phyloP scores from a whole-genome alignment of 805 yeast genomes.

The Lipomyces anomalus region DNA sequence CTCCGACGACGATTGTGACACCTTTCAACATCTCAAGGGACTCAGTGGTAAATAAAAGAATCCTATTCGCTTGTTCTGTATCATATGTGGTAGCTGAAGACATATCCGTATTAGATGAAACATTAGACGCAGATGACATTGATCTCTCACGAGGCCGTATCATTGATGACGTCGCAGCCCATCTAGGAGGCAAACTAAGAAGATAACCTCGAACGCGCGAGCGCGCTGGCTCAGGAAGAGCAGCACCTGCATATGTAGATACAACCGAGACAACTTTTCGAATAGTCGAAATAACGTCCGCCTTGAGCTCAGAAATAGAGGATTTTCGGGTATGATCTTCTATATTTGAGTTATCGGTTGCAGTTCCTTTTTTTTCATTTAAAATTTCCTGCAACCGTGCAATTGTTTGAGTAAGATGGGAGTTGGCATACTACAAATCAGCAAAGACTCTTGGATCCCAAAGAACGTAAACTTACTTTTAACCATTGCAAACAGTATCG shows the following conservation, averaged over 20 bases:
- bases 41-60: conserved; percentile 79
- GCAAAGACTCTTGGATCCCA: too few relatives aligned
- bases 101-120: too few relatives aligned
- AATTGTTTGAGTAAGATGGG: conserved; percentile 64
- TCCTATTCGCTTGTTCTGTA: conserved; percentile 53
- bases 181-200: conserved; percentile 64
- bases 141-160: conserved; percentile 10
- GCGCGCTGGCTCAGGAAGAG: conserved; percentile 73
- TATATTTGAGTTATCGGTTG: conserved; percentile 23
- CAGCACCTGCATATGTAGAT: conserved; percentile 73
- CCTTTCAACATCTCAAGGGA: conserved; percentile 80
- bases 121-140: background rate
- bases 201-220: conserved; percentile 74
- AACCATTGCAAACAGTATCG: conserved; percentile 75
- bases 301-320: conserved; percentile 49
- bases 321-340: too few relatives aligned
- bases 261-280: conserved; percentile 81
- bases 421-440: conserved; percentile 82
- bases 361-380: conserved; percentile 34
- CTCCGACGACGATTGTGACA: conserved; percentile 78
- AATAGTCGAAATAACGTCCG: conserved; percentile 82
- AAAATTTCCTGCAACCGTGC: conserved; percentile 54
- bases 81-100: too few relatives aligned
- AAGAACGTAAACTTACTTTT: too few relatives aligned
- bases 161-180: conserved; percentile 47